Base-by-base conservation (phyloP, 2,329 filamentous ascomycete species). In the Knufia petricola region DNA sequence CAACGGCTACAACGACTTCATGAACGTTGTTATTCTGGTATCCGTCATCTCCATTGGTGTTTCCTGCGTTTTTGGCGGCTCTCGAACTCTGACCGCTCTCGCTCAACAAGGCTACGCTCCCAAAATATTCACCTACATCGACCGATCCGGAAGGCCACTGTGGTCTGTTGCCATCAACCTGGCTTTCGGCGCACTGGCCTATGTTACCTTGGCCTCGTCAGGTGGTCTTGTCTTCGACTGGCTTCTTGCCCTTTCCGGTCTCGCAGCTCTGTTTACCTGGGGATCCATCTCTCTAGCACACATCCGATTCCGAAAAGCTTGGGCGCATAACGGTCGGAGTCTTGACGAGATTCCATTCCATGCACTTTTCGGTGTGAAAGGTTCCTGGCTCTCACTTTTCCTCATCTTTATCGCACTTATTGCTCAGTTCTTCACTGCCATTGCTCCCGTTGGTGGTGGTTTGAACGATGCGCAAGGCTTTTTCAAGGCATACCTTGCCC, bases 241-340 rank as follows among this genome's bases (percentile, higher is more conserved):
- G 81, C 72, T 84, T 0, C 72, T 78, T 19, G 76, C 79, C 4
- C 66, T 84, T 12, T 81, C 79, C 2, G 80, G 77, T 47, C 71
- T 84, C 1, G 74, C 77, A 8, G 71, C 77, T 13, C 70, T 84
- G 31, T 83, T 82, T 62, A 77, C 78, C 10, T 84, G 79, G 79
- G 79, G 73, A 19, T 79, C 76, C 30, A 81, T 84, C 57, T 81
- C 77, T 60, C 60, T 80, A 19, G 6, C 84, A 20, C 89, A 95
- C 66, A 94, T 95, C 61, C 87, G 88, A 49, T 95, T 95, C 76
- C 86, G 89, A 54, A 69, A 70, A 21, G 86, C 82, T n/a, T 94
- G 87, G 87, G 73, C 71, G 38, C 61, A 69, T 10, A 78, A 82
- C 52, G 85, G 84, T 38, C 83, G 82, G 62, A 74, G 70, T n/a